Conservation (phyloP, 1,139 yeast genomes). For the Arxiozyma bovina region DNA sequence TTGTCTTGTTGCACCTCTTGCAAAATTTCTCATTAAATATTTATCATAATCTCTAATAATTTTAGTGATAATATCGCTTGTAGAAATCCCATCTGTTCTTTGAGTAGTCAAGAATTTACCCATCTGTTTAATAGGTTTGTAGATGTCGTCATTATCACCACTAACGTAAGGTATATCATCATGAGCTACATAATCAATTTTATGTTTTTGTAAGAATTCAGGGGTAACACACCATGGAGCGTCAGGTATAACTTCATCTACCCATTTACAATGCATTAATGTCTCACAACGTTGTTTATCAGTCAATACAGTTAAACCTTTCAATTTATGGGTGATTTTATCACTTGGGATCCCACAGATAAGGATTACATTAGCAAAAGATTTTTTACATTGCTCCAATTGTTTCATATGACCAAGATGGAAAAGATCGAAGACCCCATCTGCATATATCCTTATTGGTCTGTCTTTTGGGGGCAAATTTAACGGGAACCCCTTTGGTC, state of each 20-base stretch:
- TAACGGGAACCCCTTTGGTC: conserved; percentile 64
- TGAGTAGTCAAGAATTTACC: conserved; percentile 93
- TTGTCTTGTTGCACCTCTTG: conserved; percentile 93
- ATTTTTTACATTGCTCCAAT: conserved; percentile 89
- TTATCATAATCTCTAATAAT: conserved; percentile 93
- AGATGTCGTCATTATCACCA: conserved; percentile 79
- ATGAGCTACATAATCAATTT: conserved; percentile 93
- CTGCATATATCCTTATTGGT: conserved; percentile 88
- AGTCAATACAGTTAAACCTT: conserved; percentile 84
- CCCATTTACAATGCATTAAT: conserved; percentile 88
- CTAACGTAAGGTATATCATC: conserved; percentile 94
- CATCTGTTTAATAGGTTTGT: conserved; percentile 78
- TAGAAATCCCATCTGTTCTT: conserved; percentile 91
- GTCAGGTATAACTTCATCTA: conserved; percentile 85
- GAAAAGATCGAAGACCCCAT: conserved; percentile 93
- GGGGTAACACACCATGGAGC: conserved; percentile 96
- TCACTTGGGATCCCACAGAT: conserved; percentile 93
- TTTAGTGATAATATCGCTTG: conserved; percentile 91
- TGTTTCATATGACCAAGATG: conserved; percentile 98
- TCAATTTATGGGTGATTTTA: conserved; percentile 78
- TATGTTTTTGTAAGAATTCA: conserved; percentile 66
- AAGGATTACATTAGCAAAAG: conserved; percentile 74
- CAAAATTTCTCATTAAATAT: conserved; percentile 91
- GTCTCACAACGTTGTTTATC: conserved; percentile 88
- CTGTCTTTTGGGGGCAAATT: conserved; percentile 79